Base-by-base conservation (phyloP, 192 early-diverging fungal genomes). In the Coemansia sp. region DNA sequence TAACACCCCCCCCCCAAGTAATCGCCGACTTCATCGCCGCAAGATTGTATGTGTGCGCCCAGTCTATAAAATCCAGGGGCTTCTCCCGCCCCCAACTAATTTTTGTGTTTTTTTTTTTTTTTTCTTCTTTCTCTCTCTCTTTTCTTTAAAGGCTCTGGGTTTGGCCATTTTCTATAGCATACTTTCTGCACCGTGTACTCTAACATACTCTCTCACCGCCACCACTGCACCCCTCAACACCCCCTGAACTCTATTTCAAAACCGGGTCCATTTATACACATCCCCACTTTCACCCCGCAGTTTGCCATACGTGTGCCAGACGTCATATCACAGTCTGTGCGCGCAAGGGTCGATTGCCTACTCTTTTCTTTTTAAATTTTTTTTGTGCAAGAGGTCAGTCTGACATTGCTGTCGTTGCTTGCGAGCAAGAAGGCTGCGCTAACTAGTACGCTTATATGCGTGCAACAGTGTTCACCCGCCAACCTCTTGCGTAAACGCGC, bases 11-110 rank as follows among this genome's bases (percentile, higher is more conserved):
- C 49, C 20, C 49, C 49, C 22, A 8, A 20, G 8, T 22, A 50
- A 50, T 50, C 49, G 49, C 49, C 49, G 20, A 50, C 20, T 50
- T 50, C 49, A 50, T 50, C 49, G 49, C 49, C 49, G 49, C 55
- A 44, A 16, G 41, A 43, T 31, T 34, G 55, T 33, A 27, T 57
- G 31, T 13, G 29, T 24, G 6, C 52, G 20, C 9, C 18, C 11
- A 18, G 52, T 22, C 13, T 58, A 58, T 53, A 58, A 58, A 33
- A 9, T 11, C 55, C 24, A 34, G 55, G 55, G 55, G 55, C 55
- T 29, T 34, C 55, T 4, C 55, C 55, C 29, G 18, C 55, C 18
- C 41, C 55, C 29, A 29, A 15, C 55, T 6, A 58, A 16, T 52
- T 33, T 8, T 33, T 1, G 3, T 11, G 49, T 22, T 33, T 29